A percentile compares a stretch with the other conserved stretches of the same genome.
Evolutionary conservation across 305 asterid species (phyloP).

Genomic region (Euphrasia arctica): DNA sequence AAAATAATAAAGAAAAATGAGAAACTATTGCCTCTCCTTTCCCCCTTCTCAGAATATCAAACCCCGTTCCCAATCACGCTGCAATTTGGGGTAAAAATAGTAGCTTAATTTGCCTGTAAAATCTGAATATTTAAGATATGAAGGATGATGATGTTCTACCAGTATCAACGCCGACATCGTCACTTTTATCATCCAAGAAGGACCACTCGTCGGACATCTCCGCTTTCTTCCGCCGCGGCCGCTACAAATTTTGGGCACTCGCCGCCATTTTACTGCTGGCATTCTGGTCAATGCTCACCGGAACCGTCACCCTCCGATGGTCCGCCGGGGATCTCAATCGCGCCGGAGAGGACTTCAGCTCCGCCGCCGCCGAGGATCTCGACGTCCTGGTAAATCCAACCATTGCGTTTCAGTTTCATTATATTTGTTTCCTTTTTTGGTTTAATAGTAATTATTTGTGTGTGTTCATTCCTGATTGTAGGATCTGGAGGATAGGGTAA

Average conservation of each 20-base stretch:
- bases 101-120: neutral
- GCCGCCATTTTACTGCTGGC: slow-evolving; percentile 63
- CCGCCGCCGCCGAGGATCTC: slow-evolving; percentile 51
- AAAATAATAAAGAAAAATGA: neutral
- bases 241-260: slow-evolving; percentile 68
- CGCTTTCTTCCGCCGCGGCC: slow-evolving; percentile 40
- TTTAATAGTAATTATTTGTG: neutral
- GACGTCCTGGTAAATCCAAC: slow-evolving; percentile 55
- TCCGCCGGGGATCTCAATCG: slow-evolving; percentile 48
- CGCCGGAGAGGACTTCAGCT: slow-evolving; percentile 38
- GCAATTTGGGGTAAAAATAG: neutral
- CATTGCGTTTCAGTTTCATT: neutral
- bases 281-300: slow-evolving; percentile 72
- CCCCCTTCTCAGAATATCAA: neutral
- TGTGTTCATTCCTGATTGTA: neutral
- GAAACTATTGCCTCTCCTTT: neutral
- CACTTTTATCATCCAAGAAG: slow-evolving; percentile 31
- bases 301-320: slow-evolving; percentile 59
- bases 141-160: slow-evolving; percentile 69
- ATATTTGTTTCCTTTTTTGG: neutral
- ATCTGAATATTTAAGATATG: slow-evolving; percentile 30
- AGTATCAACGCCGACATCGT: slow-evolving; percentile 60
- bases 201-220: slow-evolving; percentile 23
- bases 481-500: slow-evolving; percentile 86
- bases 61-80: slow-evolving; percentile 1